Percentiles rank a stretch among this genome's conserved stretches.
Evolutionary conservation across 2,329 filamentous ascomycete genomes (phyloP).

Genomic region (Colletotrichum cereale): DNA sequence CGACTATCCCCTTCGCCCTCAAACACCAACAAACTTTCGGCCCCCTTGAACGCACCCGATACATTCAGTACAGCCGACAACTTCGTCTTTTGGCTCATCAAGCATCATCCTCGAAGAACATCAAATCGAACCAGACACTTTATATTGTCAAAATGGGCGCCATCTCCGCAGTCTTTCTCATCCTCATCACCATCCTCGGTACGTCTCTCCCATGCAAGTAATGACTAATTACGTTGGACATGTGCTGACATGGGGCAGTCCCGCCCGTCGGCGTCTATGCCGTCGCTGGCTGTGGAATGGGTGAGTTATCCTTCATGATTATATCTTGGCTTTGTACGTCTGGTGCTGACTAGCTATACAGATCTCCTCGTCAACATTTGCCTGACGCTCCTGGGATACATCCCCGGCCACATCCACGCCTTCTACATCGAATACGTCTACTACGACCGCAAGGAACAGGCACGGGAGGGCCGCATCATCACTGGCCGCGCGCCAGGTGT

Average conservation of each 20-base stretch:
- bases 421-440: slow-evolving; percentile 89
- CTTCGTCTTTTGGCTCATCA: slow-evolving; percentile 4
- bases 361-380: slow-evolving; percentile 77
- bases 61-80: not conserved
- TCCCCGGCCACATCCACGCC: slow-evolving; percentile 84
- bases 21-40: slow-evolving; percentile 12
- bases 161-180: slow-evolving; percentile 60
- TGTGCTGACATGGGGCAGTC: slow-evolving; percentile 59
- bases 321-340: not conserved
- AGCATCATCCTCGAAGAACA: slow-evolving; percentile 31
- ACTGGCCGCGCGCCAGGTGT: slow-evolving; percentile 73
- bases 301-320: slow-evolving; percentile 49
- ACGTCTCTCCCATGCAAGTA: slow-evolving; percentile 43
- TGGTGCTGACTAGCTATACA: slow-evolving; percentile 21
- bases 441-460: slow-evolving; percentile 78
- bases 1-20: not conserved
- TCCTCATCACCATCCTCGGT: slow-evolving; percentile 68
- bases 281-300: slow-evolving; percentile 73
- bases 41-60: slow-evolving; percentile 21
- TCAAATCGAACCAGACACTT: slow-evolving; percentile 5
- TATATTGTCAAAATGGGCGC: slow-evolving; percentile 59
- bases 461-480: slow-evolving; percentile 67
- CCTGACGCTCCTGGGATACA: slow-evolving; percentile 75
- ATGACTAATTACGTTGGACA: no score
- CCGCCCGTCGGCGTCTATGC: slow-evolving; percentile 74